phyloP scores from a whole-genome alignment of 1,284 basidiomycete genomes.

The Exsudoporus floridanus region DNA sequence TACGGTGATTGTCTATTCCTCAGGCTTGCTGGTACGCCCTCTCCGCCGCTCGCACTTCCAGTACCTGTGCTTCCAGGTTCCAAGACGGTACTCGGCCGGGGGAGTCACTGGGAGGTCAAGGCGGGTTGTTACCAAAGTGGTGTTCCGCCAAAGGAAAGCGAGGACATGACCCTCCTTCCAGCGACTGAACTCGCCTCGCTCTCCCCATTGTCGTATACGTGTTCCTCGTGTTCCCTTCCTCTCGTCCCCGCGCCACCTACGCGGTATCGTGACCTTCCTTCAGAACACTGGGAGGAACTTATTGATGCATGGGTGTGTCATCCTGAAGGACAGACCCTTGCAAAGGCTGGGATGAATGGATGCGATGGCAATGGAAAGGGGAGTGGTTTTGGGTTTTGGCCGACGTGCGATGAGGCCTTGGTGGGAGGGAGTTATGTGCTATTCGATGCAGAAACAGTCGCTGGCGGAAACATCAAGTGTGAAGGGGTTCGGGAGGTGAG shows the following conservation, averaged over 20 bases:
- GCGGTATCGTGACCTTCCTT: slow-evolving; percentile 82
- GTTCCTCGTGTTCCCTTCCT: slow-evolving; percentile 74
- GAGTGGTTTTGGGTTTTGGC: slow-evolving; percentile 68
- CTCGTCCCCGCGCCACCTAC: slow-evolving; percentile 53
- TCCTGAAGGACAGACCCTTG: slow-evolving; percentile 72
- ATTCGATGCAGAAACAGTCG: slow-evolving; percentile 62
- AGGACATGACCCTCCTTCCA: slow-evolving; percentile 52
- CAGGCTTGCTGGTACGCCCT: slow-evolving; percentile 53
- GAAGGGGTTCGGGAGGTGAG: slow-evolving; percentile 56
- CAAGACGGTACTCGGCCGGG: slow-evolving; percentile 54
- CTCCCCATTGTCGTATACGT: slow-evolving; percentile 63
- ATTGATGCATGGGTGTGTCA: slow-evolving; percentile 99
- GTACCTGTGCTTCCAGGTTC: slow-evolving; percentile 59
- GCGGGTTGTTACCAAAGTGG: slow-evolving; percentile 39
- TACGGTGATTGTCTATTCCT: slow-evolving; percentile 58
- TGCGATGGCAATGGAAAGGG: slow-evolving; percentile 2
- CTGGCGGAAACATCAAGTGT: slow-evolving; percentile 53
- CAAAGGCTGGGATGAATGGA: slow-evolving; percentile 54
- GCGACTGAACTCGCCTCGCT: slow-evolving; percentile 57
- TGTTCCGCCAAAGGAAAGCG: slow-evolving; percentile 17
- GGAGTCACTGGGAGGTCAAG: slow-evolving; percentile 72
- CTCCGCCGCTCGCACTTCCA: slow-evolving; percentile 65
- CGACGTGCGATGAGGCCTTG: slow-evolving; percentile 63
- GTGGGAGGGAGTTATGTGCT: slow-evolving; percentile 86
- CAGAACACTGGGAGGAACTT: slow-evolving; percentile 95